Conservation (phyloP, 108 stramenopile species). For the Pinguiococcus pyrenoidosus region DNA sequence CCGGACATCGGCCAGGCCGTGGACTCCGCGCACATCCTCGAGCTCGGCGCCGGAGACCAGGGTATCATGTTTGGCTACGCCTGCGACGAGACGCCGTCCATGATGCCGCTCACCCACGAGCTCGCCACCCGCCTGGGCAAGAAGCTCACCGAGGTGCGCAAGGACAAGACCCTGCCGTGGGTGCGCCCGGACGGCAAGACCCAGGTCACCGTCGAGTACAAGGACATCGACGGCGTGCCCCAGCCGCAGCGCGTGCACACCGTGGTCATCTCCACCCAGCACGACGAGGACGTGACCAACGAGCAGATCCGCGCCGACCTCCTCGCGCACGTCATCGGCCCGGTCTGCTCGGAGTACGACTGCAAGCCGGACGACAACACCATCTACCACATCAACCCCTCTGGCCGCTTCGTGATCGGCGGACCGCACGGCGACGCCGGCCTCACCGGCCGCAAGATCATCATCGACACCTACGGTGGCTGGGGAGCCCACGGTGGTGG, state of each 20-base stretch:
- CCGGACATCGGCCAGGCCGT: conserved; percentile 92
- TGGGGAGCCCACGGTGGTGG: conserved; percentile 96
- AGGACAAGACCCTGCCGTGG: conserved; percentile 83
- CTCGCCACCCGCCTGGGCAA: conserved; percentile 79
- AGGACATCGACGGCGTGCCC: conserved; percentile 60
- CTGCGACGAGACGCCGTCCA: conserved; percentile 75
- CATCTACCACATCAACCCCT: conserved; percentile 84
- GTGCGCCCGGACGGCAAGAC: conserved; percentile 94
- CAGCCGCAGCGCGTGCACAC: conserved; percentile 84
- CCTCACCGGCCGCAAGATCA: conserved; percentile 86
- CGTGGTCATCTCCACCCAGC: conserved; percentile 89
- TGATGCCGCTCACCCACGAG: conserved; percentile 83
- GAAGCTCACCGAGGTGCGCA: conserved; percentile 82
- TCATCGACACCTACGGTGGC: conserved; percentile 92
- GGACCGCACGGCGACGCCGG: conserved; percentile 97
- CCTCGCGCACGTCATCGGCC: conserved; percentile 80
- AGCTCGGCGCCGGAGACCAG: conserved; percentile 94
- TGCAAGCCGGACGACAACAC: conserved; percentile 72
- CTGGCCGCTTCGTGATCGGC: conserved; percentile 81
- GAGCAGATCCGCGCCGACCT: conserved; percentile 86
- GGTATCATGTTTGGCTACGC: conserved; percentile 96
- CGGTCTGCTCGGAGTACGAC: too few relatives aligned
- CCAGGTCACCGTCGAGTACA: conserved; percentile 78
- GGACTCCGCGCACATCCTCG: conserved; percentile 69
- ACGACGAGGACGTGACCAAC: conserved; percentile 75